These are phyloP conservation scores for Miscanthus lutarioriparius DNA, from an alignment of 176 grass and related monocot species.

Conservation along the genomic window DNA sequence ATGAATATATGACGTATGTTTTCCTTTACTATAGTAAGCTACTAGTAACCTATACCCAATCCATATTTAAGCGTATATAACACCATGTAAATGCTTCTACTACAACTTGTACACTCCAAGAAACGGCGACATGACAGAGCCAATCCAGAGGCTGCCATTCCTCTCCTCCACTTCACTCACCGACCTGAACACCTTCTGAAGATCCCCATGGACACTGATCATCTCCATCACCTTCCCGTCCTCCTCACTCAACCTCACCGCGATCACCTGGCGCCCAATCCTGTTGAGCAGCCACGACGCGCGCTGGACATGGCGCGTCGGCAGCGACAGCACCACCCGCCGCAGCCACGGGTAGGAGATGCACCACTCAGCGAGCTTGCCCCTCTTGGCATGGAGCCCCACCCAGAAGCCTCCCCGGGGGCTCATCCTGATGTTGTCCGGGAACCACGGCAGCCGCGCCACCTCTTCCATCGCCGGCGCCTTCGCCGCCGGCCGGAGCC, in stretches of 20 bases:
- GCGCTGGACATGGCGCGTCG: neutral
- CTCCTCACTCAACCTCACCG: slow-evolving; percentile 36
- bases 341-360: slow-evolving; percentile 41
- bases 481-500: slow-evolving; percentile 22
- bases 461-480: slow-evolving; percentile 32
- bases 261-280: slow-evolving; percentile 31
- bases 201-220: slow-evolving; percentile 5
- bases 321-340: slow-evolving; percentile 15
- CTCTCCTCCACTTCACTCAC: slow-evolving; percentile 54
- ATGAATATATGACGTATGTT: too few species aligned
- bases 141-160: slow-evolving; percentile 46
- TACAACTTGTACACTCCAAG: slow-evolving; percentile 30
- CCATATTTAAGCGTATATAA: neutral
- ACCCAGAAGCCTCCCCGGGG: slow-evolving; percentile 71
- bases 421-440: slow-evolving; percentile 70
- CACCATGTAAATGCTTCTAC: neutral
- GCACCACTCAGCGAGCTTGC: slow-evolving; percentile 36
- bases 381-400: slow-evolving; percentile 48
- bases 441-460: slow-evolving; percentile 37
- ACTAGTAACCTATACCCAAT: too few species aligned
- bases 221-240: slow-evolving; percentile 37
- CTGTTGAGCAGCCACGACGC: neutral
- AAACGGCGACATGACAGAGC: slow-evolving; percentile 52
- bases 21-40: neutral
- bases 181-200: slow-evolving; percentile 15